Percentiles rank a stretch among this genome's conserved stretches.
These are phyloP conservation scores for Antrodiella citrinella DNA, from an alignment of 768 basidiomycete species.

Conservation along the genomic window DNA sequence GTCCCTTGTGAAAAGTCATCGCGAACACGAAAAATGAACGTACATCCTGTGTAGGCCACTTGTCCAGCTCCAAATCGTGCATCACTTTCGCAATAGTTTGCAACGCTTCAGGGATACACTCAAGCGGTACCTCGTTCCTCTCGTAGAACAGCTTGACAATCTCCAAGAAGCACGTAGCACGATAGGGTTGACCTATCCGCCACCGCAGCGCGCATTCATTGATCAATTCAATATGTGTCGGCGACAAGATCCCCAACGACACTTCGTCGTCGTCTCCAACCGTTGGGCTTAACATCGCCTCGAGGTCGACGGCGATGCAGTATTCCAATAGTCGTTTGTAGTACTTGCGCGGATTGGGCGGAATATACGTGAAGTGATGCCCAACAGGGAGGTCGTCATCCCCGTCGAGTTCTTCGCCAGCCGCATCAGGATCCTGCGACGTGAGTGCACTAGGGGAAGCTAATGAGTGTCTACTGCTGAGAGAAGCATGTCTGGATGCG, in stretches of 20 bases:
- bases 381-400: constrained; percentile 69
- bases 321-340: constrained; percentile 80
- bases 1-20: not conserved
- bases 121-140: constrained; percentile 84
- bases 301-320: constrained; percentile 79
- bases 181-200: constrained; percentile 77
- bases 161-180: constrained; percentile 74
- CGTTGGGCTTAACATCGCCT: constrained; percentile 81
- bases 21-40: constrained; percentile 25
- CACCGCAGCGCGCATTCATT: constrained; percentile 85
- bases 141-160: constrained; percentile 84
- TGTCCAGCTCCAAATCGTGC: constrained; percentile 59
- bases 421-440: constrained; percentile 25
- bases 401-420: constrained; percentile 35
- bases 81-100: constrained; percentile 62
- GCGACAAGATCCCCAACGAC: constrained; percentile 81
- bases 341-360: constrained; percentile 76
- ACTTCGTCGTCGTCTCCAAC: constrained; percentile 96
- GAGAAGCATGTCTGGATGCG: constrained; percentile 43
- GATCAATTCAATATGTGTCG: constrained; percentile 71
- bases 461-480: constrained; percentile 63
- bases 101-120: constrained; percentile 89
- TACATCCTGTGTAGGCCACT: constrained; percentile 82
- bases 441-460: constrained; percentile 19
- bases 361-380: constrained; percentile 83